phyloP scores from a whole-genome alignment of 2,329 filamentous ascomycete genomes.

The Lachnellula arida region DNA sequence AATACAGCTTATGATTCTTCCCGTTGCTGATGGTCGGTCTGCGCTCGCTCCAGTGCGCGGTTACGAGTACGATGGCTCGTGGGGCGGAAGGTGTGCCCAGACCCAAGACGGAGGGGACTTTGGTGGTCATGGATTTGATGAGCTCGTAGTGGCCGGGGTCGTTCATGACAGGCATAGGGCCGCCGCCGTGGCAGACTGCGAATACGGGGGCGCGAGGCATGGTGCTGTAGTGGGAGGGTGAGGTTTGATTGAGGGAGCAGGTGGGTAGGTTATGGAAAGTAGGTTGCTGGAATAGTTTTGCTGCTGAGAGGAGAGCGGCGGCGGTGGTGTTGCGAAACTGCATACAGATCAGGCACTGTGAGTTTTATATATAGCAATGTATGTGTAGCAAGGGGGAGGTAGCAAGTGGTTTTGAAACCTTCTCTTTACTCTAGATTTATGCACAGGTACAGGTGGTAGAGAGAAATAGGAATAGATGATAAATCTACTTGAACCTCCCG shows the following conservation, averaged over 20 bases:
- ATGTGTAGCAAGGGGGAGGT: background rate
- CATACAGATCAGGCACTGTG: conserved; percentile 4
- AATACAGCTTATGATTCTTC: conserved; percentile 44
- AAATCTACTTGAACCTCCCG: too few relatives aligned
- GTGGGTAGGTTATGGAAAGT: background rate
- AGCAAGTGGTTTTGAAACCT: too few relatives aligned
- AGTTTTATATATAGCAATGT: background rate
- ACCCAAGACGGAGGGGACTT: conserved; percentile 51
- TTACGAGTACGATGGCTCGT: conserved; percentile 69
- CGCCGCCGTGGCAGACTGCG: conserved; percentile 29
- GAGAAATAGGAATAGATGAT: background rate
- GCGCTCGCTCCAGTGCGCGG: conserved; percentile 67
- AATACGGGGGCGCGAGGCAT: conserved; percentile 19
- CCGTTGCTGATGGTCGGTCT: conserved; percentile 49
- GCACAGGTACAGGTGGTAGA: background rate
- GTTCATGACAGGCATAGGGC: conserved; percentile 54
- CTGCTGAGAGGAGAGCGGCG: conserved; percentile 2
- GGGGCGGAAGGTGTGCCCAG: conserved; percentile 51
- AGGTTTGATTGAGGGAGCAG: conserved; percentile 3
- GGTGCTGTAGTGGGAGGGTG: background rate
- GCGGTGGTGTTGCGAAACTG: conserved; percentile 12
- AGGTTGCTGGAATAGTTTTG: conserved; percentile 6
- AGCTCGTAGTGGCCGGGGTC: conserved; percentile 50
- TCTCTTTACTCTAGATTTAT: background rate
- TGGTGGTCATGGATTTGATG: conserved; percentile 46